These are phyloP conservation scores for Kodamaea sagamina DNA, from an alignment of 805 yeast species.

Conservation along the genomic window DNA sequence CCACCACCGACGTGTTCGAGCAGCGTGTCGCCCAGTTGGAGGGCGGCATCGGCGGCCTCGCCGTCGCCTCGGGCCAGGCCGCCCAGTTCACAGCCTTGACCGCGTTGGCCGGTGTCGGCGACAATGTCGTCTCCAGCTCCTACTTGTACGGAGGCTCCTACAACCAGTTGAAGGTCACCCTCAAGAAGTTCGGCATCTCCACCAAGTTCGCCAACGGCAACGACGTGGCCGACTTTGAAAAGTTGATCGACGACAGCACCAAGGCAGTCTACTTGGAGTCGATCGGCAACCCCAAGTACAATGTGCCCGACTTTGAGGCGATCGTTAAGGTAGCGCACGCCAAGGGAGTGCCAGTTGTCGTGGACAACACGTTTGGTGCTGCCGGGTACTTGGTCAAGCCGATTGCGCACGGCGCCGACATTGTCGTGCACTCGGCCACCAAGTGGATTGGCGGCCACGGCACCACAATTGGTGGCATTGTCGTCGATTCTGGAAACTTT, in stretches of 20 bases:
- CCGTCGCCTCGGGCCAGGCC: conserved; percentile 94
- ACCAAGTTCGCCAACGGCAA: conserved; percentile 86
- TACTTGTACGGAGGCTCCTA: conserved; percentile 94
- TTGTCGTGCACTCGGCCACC: conserved; percentile 91
- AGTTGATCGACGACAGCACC: conserved; percentile 77
- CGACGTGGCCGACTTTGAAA: conserved; percentile 68
- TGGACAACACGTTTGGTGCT: conserved; percentile 96
- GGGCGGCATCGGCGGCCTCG: conserved; percentile 88
- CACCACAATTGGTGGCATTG: conserved; percentile 88
- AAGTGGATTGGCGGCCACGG: conserved; percentile 99
- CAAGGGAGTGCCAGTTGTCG: conserved; percentile 86
- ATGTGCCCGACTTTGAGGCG: conserved; percentile 86
- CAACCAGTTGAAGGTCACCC: conserved; percentile 90
- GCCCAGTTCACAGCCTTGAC: conserved; percentile 87
- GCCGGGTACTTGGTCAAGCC: conserved; percentile 90
- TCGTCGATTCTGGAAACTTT: conserved; percentile 89
- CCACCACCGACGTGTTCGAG: conserved; percentile 90
- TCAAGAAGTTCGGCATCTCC: conserved; percentile 86
- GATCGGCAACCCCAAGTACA: conserved; percentile 90
- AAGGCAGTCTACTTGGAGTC: conserved; percentile 88
- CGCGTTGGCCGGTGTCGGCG: conserved; percentile 84
- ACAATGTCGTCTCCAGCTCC: conserved; percentile 84
- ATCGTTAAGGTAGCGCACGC: conserved; percentile 77
- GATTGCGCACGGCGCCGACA: conserved; percentile 86
- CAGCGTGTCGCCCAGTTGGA: conserved; percentile 90